phyloP scores from a whole-genome alignment of 139 green algal genomes.

The Spirogloea muscicola region DNA sequence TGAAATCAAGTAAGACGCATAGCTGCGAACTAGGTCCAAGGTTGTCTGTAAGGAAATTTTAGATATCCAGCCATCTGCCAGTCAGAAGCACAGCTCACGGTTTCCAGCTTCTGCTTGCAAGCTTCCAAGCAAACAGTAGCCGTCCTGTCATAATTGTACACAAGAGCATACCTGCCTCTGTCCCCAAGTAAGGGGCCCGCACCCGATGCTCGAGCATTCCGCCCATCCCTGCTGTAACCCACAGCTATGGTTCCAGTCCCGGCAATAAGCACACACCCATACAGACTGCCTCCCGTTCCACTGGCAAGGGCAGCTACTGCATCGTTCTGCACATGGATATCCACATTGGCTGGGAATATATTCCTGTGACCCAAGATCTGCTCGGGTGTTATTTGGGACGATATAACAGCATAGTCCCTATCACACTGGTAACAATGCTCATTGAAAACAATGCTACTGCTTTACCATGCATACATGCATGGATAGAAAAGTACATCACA shows the following conservation, averaged over 20 bases:
- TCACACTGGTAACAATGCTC: too few relatives aligned
- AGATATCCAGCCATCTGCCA: neutral
- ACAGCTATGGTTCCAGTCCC: conserved; percentile 34
- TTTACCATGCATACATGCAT: too few relatives aligned
- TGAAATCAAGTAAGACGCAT: neutral
- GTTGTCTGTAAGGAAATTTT: neutral
- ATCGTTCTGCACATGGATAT: conserved; percentile 32
- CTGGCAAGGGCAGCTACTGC: conserved; percentile 33
- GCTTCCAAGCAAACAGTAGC: too few relatives aligned
- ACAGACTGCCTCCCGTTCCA: conserved; percentile 26
- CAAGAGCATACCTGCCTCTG: conserved; percentile 4
- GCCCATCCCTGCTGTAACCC: neutral
- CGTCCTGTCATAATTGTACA: too few relatives aligned
- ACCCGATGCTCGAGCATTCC: conserved; percentile 2
- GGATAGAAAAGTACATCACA: too few relatives aligned
- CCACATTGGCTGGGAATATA: too few relatives aligned
- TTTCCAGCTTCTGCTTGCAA: neutral
- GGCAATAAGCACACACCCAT: conserved; percentile 26
- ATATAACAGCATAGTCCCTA: too few relatives aligned
- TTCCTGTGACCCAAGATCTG: too few relatives aligned
- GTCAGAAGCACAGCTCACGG: neutral
- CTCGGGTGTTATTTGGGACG: too few relatives aligned
- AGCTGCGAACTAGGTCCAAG: neutral
- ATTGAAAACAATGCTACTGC: too few relatives aligned
- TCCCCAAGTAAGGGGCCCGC: conserved; percentile 27